Base-by-base conservation (phyloP, 148 eudicot species). In the Limonium bicolor region DNA sequence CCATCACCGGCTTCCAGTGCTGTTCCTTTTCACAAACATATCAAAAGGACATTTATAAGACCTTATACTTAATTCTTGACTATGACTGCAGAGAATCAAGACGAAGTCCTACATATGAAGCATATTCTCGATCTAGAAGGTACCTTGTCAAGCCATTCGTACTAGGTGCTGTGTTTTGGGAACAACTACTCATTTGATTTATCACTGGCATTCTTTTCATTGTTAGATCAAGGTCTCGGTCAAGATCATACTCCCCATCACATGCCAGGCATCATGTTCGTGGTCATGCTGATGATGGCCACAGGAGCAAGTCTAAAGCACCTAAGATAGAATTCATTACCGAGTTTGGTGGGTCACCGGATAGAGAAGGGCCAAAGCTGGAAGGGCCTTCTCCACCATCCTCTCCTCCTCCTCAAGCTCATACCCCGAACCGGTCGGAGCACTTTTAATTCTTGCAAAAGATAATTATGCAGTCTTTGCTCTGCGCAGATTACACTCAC, bases 321-420 rank as follows among this genome's bases (percentile, higher is more conserved):
- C 77, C 99, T 23, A 84, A 84, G 65, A 84, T 84, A 55, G 99
- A 90, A 54, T 90, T 63, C 62, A 90, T 90, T 42, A 90, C 99
- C 23, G 99, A 90, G 73, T 90, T 90, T 69, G 99, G 95, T 53
- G 87, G 93, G 55, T 73, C 82, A 41, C 70, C 76, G 40, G 82
- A 73, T 60, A 76, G 63, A 50, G 72, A 71, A 46, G 76, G 71
- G 57, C 82, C 77, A 36, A 84, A 85, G 73, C 66, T 76, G 55
- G 72, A 63, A 67, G 88, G 88, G 67, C 53, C 69, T 38, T 84
- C 95, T 62, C 95, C 95, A 30, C 99, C 99, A 58, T 50, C 70
- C 41, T 84, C 99, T 74, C 95, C 93, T 71, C 80, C 77, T 60
- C 80, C 77, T 60, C 76, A 55, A 51, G 71, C 72, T 65, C 71